Percentiles rank a stretch among this genome's conserved stretches.
Conservation (phyloP, 768 basidiomycete genomes). For the Suillus spraguei region DNA sequence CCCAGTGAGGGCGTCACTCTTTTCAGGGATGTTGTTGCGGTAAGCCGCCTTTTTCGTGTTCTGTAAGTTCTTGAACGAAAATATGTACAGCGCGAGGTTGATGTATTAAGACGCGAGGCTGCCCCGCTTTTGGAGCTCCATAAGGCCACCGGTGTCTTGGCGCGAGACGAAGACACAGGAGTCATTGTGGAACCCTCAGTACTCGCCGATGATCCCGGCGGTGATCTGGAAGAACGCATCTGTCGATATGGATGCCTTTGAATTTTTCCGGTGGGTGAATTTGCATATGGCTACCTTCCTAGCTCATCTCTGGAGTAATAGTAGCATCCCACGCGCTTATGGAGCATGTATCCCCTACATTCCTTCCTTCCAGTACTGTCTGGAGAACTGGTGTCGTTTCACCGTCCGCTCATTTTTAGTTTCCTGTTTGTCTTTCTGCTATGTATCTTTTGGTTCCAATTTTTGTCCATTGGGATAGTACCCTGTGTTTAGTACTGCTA, state of each 20-base stretch:
- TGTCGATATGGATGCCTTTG: constrained; percentile 20
- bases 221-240: constrained; percentile 14
- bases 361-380: neutral
- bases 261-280: neutral
- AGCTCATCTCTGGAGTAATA: neutral
- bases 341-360: neutral
- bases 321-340: neutral
- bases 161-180: neutral
- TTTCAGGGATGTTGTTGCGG: constrained; percentile 16
- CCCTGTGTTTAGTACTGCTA: too few species aligned
- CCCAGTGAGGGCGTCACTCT: constrained; percentile 12
- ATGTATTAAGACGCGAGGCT: constrained; percentile 9
- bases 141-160: neutral
- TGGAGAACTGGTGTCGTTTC: neutral
- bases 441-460: neutral
- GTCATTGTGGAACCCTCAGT: neutral
- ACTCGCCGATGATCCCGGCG: constrained; percentile 1
- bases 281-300: neutral
- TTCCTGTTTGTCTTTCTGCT: too few species aligned
- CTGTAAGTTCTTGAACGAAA: neutral
- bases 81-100: constrained; percentile 12
- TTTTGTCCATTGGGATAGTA: too few species aligned
- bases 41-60: neutral
- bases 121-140: constrained; percentile 6
- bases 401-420: constrained; percentile 1